Evolutionary conservation across 2,329 filamentous ascomycete genomes (phyloP).

Genomic region (Trichoderma semiorbis): DNA sequence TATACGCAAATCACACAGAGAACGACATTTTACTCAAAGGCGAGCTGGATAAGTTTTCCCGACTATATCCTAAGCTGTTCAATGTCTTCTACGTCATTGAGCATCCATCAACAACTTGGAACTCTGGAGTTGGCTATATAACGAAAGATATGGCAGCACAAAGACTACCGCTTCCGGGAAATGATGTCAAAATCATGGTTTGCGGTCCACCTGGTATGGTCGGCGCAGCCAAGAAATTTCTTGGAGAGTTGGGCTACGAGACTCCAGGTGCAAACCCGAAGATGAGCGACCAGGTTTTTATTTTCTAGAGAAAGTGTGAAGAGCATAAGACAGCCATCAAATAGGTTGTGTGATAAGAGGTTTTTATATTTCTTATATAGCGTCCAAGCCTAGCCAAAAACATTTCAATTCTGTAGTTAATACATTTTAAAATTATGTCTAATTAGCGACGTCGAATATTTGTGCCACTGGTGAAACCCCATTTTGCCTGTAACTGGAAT

Average conservation of each 20-base stretch:
- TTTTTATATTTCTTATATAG: background rate
- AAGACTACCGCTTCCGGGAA: constrained; percentile 44
- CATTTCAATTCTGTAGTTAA: background rate
- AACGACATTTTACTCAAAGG: constrained; percentile 56
- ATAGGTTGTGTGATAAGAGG: background rate
- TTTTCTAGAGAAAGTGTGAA: constrained; percentile 49
- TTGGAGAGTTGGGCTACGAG: constrained; percentile 49
- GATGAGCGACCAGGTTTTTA: constrained; percentile 54
- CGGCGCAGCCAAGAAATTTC: constrained; percentile 50
- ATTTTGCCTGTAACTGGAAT: background rate
- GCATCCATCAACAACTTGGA: constrained; percentile 45
- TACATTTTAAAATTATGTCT: background rate
- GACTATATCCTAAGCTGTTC: constrained; percentile 50
- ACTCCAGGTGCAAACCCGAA: constrained; percentile 48
- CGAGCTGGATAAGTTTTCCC: constrained; percentile 53
- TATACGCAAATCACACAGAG: constrained; percentile 58
- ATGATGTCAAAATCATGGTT: constrained; percentile 50
- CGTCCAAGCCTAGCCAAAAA: background rate
- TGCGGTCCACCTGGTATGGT: constrained; percentile 62
- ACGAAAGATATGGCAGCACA: constrained; percentile 48
- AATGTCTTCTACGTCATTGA: constrained; percentile 55
- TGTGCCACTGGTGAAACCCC: background rate
- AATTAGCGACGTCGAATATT: background rate
- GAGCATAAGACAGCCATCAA: constrained; percentile 6
- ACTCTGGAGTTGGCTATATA: constrained; percentile 47